phyloP scores from a whole-genome alignment of 306 rosid species.

The Casuarina glauca region DNA sequence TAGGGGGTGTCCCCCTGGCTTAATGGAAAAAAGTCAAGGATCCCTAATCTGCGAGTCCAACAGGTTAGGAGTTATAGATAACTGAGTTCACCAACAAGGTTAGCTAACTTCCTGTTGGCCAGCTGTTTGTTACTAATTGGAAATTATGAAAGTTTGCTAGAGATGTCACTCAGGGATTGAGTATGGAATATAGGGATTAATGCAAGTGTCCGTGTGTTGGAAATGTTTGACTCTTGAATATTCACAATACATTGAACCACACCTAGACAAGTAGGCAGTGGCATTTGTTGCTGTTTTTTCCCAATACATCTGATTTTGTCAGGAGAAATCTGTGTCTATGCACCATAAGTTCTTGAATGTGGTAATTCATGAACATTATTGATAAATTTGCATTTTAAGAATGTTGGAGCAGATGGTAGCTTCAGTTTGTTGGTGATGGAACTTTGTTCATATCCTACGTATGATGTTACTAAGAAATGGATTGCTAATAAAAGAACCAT shows the following conservation, averaged over 20 bases:
- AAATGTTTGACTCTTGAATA: neutral
- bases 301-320: neutral
- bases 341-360: neutral
- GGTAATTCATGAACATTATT: neutral
- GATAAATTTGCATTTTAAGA: neutral
- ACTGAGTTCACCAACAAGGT: neutral
- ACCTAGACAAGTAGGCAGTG: neutral
- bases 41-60: too few species aligned
- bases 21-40: too few species aligned
- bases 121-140: slow-evolving; percentile 9
- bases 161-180: neutral
- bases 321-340: neutral
- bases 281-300: neutral
- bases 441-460: neutral
- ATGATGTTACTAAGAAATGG: neutral
- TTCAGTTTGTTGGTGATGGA: neutral
- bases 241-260: neutral
- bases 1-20: too few species aligned
- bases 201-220: neutral
- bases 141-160: neutral
- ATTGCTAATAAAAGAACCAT: neutral
- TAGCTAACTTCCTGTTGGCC: neutral
- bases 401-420: neutral
- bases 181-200: neutral
- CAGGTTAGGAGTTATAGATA: neutral